Base-by-base conservation (phyloP, 2,329 filamentous ascomycete species). In the Beauveria medogensis region DNA sequence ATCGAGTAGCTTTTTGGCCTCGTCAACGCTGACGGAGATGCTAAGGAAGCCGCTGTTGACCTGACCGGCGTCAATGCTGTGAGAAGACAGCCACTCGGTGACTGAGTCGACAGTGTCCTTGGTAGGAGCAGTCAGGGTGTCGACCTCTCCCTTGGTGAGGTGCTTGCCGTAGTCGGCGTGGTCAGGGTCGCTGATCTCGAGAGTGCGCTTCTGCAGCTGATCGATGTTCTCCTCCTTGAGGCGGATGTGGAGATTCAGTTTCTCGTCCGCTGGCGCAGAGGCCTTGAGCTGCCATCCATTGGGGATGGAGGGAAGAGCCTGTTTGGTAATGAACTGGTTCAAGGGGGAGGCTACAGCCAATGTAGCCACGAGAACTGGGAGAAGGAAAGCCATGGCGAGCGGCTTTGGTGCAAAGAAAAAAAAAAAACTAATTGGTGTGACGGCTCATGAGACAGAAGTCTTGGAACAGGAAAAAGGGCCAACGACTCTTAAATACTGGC, bases 111-210 rank as follows among this genome's bases (percentile, higher is more conserved):
- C 54, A 8, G 47, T 60, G 8, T 55, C 62, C 37, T 55, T 53
- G 40, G 37, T 55, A 12, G 62, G 62, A 16, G 62, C 62, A 26
- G 62, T 63, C 24, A 63, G 16, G 16, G 62, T 54, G 43, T 63
- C 62, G n/a, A 63, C 47, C 28, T 63, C 62, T 6, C 47, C 54
- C 62, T 63, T 63, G 62, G 53, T 52, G n/a, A 63, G 44, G 20
- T 63, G 62, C 54, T 63, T 61, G 54, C 62, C 62, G 20, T 63
- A 63, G 57, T 61, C 53, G 4, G 16, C 40, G 30, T 63, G 62
- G 6, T 46, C 54, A 47, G 62, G 62, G 41, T 63, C 58, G 48
- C 62, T 63, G 30, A 61, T 52, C 18, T 56, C 53, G 2, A 63
- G 58, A 8, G 48, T 34, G 20, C 62, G 62, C 58, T 61, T 26